Base-by-base conservation (phyloP, 2,329 filamentous ascomycete species). In the Cercospora canescens region DNA sequence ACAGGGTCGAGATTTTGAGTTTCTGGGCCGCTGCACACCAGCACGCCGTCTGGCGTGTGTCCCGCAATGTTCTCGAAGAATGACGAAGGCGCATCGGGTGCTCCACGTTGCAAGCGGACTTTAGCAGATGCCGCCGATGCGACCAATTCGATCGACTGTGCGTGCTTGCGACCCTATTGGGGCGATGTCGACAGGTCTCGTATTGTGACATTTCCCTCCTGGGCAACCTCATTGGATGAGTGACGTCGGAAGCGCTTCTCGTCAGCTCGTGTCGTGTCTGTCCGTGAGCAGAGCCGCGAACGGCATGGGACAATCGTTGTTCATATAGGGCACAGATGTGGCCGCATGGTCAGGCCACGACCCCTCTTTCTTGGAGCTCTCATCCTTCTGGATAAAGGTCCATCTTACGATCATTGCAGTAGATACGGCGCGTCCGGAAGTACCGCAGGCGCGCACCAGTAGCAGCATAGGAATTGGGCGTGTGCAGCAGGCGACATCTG, bases 21-120 rank as follows among this genome's bases (percentile, higher is more conserved):
- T 37, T 28, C 18, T 37, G 56, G 16, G 56, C 56, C 56, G 56
- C 56, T 59, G 56, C 56, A 59, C 16, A 45, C 56, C 14, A 55
- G 52, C 52, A 55, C 52, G 52, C 52, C 52, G 52, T 30, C 52
- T 34, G 52, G 52, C 18, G 52, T 18, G 11, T 28, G 52, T 55
- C 52, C 30, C 52, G 21, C 52, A 34, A 26, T 18, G 26, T 60
- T 60, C 28, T 32, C 24, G 39, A 18, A 60, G 30, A 35, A 60
- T 60, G 58, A 60, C 58, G 58, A 60, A 60, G 18, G 26, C n/a
- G 35, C 59, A 62, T 62, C 59, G 59, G 59, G 59, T 54, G 32
- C 30, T 56, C 50, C 60, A 62, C 60, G 60, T 62, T 62, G 34
- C 30, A 24, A 21, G 11, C 21, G 50, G 48, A n/a, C 18, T n/a